A percentile compares a stretch with the other conserved stretches of the same genome.
These are phyloP conservation scores for Xylaria venustula DNA, from an alignment of 495 filamentous ascomycete genomes.

Conservation along the genomic window DNA sequence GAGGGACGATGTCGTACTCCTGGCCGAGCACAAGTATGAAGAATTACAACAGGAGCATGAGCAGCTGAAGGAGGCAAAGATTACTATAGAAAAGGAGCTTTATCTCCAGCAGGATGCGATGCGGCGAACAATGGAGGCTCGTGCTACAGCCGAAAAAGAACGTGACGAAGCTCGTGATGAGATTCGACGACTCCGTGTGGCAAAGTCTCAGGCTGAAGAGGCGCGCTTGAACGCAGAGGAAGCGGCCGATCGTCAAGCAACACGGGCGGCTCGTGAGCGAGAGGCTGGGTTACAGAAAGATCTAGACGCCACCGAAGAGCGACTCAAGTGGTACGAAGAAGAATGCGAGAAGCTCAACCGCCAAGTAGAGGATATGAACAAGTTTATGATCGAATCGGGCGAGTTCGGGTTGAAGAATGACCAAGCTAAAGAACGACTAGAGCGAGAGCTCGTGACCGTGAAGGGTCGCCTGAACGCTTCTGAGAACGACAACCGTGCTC, in stretches of 20 bases:
- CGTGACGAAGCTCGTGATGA: slow-evolving; percentile 87
- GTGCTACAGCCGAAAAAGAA: slow-evolving; percentile 74
- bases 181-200: slow-evolving; percentile 75
- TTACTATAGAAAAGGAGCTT: slow-evolving; percentile 96
- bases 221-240: slow-evolving; percentile 79
- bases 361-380: slow-evolving; percentile 77
- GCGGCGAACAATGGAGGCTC: slow-evolving; percentile 80
- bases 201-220: slow-evolving; percentile 79
- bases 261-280: slow-evolving; percentile 75
- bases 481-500: slow-evolving; percentile 93
- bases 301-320: slow-evolving; percentile 66
- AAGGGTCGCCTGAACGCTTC: slow-evolving; percentile 89
- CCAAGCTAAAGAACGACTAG: slow-evolving; percentile 87
- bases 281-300: slow-evolving; percentile 76
- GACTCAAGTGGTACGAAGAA: slow-evolving; percentile 69
- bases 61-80: slow-evolving; percentile 89
- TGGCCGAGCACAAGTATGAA: slow-evolving; percentile 83
- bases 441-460: slow-evolving; percentile 87
- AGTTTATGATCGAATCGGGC: slow-evolving; percentile 83
- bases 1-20: slow-evolving; percentile 90
- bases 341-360: slow-evolving; percentile 71
- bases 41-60: slow-evolving; percentile 82
- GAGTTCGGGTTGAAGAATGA: slow-evolving; percentile 84
- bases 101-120: slow-evolving; percentile 96
- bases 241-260: slow-evolving; percentile 74